These are phyloP conservation scores for Monilinia aucupariae DNA, from an alignment of 2,329 filamentous ascomycete species.

Conservation along the genomic window DNA sequence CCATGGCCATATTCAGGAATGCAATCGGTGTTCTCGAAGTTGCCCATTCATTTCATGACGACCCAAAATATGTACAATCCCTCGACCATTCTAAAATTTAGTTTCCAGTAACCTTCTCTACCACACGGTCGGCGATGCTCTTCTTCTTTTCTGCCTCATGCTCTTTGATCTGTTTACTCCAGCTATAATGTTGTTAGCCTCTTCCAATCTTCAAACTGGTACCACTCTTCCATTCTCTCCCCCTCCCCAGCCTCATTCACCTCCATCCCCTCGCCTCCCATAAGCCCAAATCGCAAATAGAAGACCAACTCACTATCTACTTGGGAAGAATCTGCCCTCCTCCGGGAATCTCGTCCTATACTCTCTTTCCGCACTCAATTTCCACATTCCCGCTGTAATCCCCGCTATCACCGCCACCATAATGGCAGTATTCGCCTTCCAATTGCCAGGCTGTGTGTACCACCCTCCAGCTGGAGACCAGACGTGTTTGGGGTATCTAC, in stretches of 20 bases:
- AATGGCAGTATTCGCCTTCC: slow-evolving; percentile 84
- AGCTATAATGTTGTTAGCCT: slow-evolving; percentile 44
- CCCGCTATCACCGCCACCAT: slow-evolving; percentile 64
- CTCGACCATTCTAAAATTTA: not conserved
- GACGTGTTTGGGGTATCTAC: slow-evolving; percentile 94
- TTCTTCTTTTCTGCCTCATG: slow-evolving; percentile 55
- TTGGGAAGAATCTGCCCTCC: slow-evolving; percentile 72
- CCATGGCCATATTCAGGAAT: not conserved
- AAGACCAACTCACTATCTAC: slow-evolving; percentile 65
- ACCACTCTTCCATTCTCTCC: slow-evolving; percentile 17
- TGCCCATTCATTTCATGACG: slow-evolving; percentile 1
- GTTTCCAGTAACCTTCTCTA: slow-evolving; percentile 18
- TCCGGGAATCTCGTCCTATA: slow-evolving; percentile 70
- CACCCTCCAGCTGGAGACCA: slow-evolving; percentile 98
- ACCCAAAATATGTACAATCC: slow-evolving; percentile 31
- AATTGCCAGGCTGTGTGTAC: slow-evolving; percentile 93
- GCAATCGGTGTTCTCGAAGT: slow-evolving; percentile 4
- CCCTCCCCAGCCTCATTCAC: too few species aligned
- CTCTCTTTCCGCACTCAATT: slow-evolving; percentile 68
- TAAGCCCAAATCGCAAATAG: not conserved
- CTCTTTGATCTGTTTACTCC: slow-evolving; percentile 67
- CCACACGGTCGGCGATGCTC: slow-evolving; percentile 26
- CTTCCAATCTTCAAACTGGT: not conserved
- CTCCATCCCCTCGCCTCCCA: not conserved
- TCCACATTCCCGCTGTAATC: slow-evolving; percentile 63